Evolutionary conservation across 805 yeast genomes (phyloP).

Genomic region (Saturnispora saitoi): DNA sequence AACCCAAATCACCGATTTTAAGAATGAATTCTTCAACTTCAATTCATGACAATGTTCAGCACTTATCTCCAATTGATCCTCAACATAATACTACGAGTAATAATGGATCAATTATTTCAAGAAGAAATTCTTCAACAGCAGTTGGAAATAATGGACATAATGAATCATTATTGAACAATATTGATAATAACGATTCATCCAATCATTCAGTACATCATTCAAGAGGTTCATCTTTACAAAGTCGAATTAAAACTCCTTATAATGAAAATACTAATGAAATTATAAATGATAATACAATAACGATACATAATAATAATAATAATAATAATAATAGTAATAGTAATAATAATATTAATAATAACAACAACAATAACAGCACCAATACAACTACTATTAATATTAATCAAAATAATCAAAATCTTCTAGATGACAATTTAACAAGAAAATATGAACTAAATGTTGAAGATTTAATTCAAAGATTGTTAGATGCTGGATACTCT

Average conservation of each 20-base stretch:
- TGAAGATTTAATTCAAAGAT: constrained; percentile 83
- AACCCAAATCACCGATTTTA: constrained; percentile 28
- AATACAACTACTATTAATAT: too few relatives aligned
- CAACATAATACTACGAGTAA: constrained; percentile 10
- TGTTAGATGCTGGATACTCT: constrained; percentile 91
- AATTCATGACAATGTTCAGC: constrained; percentile 15
- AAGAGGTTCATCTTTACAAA: constrained; percentile 7
- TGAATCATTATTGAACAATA: constrained; percentile 1
- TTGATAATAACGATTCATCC: constrained; percentile 8
- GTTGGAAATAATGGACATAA: background rate
- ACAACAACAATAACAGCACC: too few relatives aligned
- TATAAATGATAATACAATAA: background rate
- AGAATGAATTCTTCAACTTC: constrained; percentile 27
- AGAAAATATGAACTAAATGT: constrained; percentile 34
- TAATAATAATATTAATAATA: too few relatives aligned
- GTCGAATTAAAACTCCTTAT: constrained; percentile 11
- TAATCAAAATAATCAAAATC: background rate
- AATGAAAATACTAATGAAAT: constrained; percentile 1
- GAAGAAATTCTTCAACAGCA: constrained; percentile 14
- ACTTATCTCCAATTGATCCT: constrained; percentile 9
- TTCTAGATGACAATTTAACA: constrained; percentile 1
- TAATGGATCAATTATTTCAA: constrained; percentile 10
- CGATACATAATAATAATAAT: background rate
- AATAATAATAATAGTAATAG: background rate
- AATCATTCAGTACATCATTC: constrained; percentile 5